phyloP scores from a whole-genome alignment of 495 filamentous ascomycete genomes.

The Penicillium odoratum region DNA sequence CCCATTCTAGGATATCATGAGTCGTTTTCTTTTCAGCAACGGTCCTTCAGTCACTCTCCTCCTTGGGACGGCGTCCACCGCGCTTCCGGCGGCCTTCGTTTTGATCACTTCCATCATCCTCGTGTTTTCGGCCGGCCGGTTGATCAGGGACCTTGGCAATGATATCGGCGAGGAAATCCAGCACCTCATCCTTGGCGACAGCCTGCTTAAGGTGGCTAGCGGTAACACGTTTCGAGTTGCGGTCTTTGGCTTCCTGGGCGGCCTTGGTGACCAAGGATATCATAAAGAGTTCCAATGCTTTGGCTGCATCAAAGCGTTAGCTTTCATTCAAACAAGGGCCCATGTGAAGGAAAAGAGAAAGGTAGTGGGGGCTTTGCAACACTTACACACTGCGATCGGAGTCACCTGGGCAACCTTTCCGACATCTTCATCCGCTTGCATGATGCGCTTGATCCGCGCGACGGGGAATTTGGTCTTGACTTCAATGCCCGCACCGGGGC shows the following conservation, averaged over 20 bases:
- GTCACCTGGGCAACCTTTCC: conserved; percentile 98
- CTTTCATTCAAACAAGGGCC: background rate
- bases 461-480: conserved; percentile 97
- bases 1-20: conserved; percentile 31
- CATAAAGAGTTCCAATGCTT: conserved; percentile 97
- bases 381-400: conserved; percentile 85
- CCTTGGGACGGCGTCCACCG: conserved; percentile 46
- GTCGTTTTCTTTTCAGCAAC: conserved; percentile 15
- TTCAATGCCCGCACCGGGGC: conserved; percentile 52
- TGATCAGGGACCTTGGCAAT: conserved; percentile 81
- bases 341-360: background rate
- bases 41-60: conserved; percentile 42
- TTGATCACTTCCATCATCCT: conserved; percentile 51
- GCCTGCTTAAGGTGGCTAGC: conserved; percentile 89
- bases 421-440: conserved; percentile 99
- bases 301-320: conserved; percentile 46
- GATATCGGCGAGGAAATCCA: conserved; percentile 92
- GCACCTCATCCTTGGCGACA: conserved; percentile 78
- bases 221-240: conserved; percentile 84
- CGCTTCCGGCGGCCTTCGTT: conserved; percentile 53
- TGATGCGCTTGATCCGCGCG: conserved; percentile 97
- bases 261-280: conserved; percentile 86
- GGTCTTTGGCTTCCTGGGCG: conserved; percentile 75
- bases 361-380: background rate
- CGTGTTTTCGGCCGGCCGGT: conserved; percentile 54